Base-by-base conservation (phyloP, 176 grass and related monocot genomes). In the Saccharum spontaneum region DNA sequence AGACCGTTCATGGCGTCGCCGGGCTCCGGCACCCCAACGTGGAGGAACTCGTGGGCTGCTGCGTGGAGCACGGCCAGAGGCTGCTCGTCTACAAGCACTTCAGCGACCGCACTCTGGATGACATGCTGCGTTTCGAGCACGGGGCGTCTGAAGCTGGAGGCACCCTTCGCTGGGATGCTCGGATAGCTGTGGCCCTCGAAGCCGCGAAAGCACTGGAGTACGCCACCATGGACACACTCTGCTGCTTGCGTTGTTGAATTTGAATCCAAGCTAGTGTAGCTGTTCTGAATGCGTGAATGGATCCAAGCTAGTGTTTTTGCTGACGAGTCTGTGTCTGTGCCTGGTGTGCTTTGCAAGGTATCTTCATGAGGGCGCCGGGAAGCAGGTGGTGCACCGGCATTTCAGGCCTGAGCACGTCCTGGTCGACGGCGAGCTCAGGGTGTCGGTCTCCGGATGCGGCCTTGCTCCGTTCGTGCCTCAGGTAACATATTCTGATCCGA, bases 1-100 rank as follows among this genome's bases (percentile, higher is more conserved):
- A 85, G 67, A 48, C 72, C 23, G 78, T 87, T 8, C 63, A 70
- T 55, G 31, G 5, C 18, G 67, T 94, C 69, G 69, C 69, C 22
- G 52, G 38, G 11, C 85, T 94, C 63, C 67, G 30, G 69, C 89
- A 91, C 74, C 84, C 89, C 6, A 89, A 88, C 43, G 52, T 94
- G 7, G 77, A 87, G 18, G 74, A 89, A 10, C 87, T 94, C 14
- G 92, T 79, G 10, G 92, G 92, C 8, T 94, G 86, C 74, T 87
- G 92, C 76, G 24, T 73, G 8, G 84, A 89, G 8, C 78, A 90
- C 59, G 89, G 84, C 0, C 84, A 91, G 78, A 83, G 87, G 23
- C 82, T 94, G 16, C 81, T 94, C 48, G 84, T 94, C 37, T 91
- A 87, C 81, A 85, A 14, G 50, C 83, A 82, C 71, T 94, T 91